Evolutionary conservation across 768 basidiomycete species (phyloP).

Genomic region (Epithele typhae): DNA sequence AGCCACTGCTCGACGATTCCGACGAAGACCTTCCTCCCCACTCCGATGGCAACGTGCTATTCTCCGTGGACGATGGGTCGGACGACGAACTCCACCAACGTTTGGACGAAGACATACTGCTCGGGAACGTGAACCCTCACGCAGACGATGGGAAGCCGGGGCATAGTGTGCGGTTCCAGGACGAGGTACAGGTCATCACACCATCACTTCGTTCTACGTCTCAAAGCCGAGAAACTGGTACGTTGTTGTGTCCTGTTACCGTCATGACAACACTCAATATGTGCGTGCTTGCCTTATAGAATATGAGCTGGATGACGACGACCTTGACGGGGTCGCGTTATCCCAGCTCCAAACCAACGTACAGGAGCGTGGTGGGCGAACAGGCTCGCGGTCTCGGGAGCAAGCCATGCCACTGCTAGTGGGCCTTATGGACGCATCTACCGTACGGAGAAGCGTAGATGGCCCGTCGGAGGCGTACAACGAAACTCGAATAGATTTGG

Average conservation of each 20-base stretch:
- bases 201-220: slow-evolving; percentile 68
- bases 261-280: too few species aligned
- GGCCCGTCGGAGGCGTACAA: slow-evolving; percentile 28
- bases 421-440: slow-evolving; percentile 67
- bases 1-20: slow-evolving; percentile 53
- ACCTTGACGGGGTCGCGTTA: slow-evolving; percentile 52
- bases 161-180: slow-evolving; percentile 54
- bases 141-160: slow-evolving; percentile 25
- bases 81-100: slow-evolving; percentile 52
- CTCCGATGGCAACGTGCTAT: slow-evolving; percentile 36
- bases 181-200: slow-evolving; percentile 64
- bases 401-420: slow-evolving; percentile 74
- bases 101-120: slow-evolving; percentile 31
- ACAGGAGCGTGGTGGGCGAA: slow-evolving; percentile 25
- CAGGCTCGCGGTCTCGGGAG: slow-evolving; percentile 35
- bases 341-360: slow-evolving; percentile 28
- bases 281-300: slow-evolving; percentile 38
- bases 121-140: slow-evolving; percentile 7
- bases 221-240: slow-evolving; percentile 78
- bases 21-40: slow-evolving; percentile 35
- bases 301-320: slow-evolving; percentile 82
- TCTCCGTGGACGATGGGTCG: slow-evolving; percentile 46
- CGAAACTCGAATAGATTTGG: slow-evolving; percentile 51
- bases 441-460: slow-evolving; percentile 52
- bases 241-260: slow-evolving; percentile 26